Evolutionary conservation across 2,329 filamentous ascomycete genomes (phyloP).

Genomic region (Cladophialophora yegresii): DNA sequence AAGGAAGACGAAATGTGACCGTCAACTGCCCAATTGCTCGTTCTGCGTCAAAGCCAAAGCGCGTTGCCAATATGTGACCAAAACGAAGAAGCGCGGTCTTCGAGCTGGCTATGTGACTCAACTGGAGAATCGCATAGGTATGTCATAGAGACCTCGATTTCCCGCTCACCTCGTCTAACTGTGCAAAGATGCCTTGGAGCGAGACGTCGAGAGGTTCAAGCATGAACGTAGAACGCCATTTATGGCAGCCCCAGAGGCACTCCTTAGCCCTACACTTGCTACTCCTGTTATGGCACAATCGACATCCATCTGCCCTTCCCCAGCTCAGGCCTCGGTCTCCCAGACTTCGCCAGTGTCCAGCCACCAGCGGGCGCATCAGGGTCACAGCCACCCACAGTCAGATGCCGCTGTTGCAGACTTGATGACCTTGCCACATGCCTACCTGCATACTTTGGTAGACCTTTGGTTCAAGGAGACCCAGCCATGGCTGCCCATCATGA

Average conservation of each 20-base stretch:
- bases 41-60: slow-evolving; percentile 37
- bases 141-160: neutral
- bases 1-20: slow-evolving; percentile 40
- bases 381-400: slow-evolving; percentile 14
- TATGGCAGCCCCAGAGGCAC: slow-evolving; percentile 5
- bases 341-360: slow-evolving; percentile 8
- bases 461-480: slow-evolving; percentile 45
- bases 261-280: slow-evolving; percentile 5
- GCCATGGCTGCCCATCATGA: slow-evolving; percentile 44
- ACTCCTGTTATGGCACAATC: slow-evolving; percentile 22
- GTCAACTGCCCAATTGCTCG: slow-evolving; percentile 36
- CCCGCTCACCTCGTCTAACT: slow-evolving; percentile 1
- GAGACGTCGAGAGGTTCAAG: slow-evolving; percentile 34
- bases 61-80: slow-evolving; percentile 35
- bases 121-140: slow-evolving; percentile 43
- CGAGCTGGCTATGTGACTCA: slow-evolving; percentile 45
- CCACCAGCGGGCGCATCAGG: neutral
- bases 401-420: slow-evolving; percentile 34
- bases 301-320: slow-evolving; percentile 6
- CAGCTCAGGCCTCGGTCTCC: slow-evolving; percentile 16
- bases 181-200: slow-evolving; percentile 31
- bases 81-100: slow-evolving; percentile 39
- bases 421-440: slow-evolving; percentile 29
- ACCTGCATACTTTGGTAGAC: slow-evolving; percentile 37
- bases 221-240: slow-evolving; percentile 15